Evolutionary conservation across 495 filamentous ascomycete species (phyloP).

Genomic region (Thozetella sp.): DNA sequence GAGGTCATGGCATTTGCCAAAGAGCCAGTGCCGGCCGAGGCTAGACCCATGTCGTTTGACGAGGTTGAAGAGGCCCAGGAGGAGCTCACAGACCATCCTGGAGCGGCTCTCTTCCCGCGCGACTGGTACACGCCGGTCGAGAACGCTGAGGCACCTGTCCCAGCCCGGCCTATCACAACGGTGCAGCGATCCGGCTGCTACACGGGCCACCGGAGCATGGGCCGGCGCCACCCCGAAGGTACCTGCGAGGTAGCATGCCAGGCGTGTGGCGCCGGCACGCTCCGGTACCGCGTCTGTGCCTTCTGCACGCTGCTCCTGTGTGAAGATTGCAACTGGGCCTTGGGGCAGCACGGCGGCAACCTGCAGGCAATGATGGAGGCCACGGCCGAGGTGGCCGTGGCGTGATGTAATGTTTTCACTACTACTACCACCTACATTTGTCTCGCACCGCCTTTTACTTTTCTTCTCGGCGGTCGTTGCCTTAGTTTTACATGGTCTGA

Average conservation of each 20-base stretch:
- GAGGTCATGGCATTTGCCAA: too few species aligned
- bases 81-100: constrained; percentile 23
- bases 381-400: neutral
- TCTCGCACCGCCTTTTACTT: too few species aligned
- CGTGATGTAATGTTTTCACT: neutral
- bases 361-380: neutral
- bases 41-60: too few species aligned
- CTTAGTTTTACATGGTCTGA: too few species aligned
- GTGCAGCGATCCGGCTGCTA: constrained; percentile 21
- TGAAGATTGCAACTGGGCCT: neutral
- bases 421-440: too few species aligned
- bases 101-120: constrained; percentile 27
- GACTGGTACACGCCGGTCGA: constrained; percentile 22
- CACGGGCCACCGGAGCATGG: constrained; percentile 26
- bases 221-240: neutral
- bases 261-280: neutral
- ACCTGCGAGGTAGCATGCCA: neutral
- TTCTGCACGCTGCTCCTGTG: neutral
- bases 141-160: constrained; percentile 16
- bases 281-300: neutral
- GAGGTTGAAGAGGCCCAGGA: neutral
- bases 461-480: too few species aligned
- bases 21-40: too few species aligned
- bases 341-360: neutral
- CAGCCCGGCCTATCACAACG: constrained; percentile 18